These are phyloP conservation scores for Penicillium sp. DNA, from an alignment of 2,329 filamentous ascomycete species.

Conservation along the genomic window DNA sequence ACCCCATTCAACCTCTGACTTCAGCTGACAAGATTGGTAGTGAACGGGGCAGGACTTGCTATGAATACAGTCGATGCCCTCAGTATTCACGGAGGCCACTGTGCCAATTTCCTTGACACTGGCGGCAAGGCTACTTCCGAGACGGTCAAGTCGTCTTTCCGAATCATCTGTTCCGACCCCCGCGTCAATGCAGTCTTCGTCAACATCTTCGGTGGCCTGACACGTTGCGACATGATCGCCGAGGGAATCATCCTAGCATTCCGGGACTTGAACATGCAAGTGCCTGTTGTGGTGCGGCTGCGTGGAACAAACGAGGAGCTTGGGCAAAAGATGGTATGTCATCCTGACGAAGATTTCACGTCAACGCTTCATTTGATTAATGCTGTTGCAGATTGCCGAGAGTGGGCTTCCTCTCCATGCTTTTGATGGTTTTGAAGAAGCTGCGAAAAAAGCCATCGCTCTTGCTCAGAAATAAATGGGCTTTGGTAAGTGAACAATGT, in stretches of 20 bases:
- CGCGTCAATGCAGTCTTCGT: constrained; percentile 72
- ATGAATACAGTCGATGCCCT: constrained; percentile 91
- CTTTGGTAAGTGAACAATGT: not conserved
- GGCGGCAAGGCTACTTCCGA: constrained; percentile 83
- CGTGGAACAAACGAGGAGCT: constrained; percentile 72
- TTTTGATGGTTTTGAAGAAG: constrained; percentile 74
- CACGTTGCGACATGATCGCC: constrained; percentile 79
- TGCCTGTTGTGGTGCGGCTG: constrained; percentile 76
- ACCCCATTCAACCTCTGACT: not conserved
- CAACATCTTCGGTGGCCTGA: constrained; percentile 71
- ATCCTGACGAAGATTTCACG: not conserved
- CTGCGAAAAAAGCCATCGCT: constrained; percentile 63
- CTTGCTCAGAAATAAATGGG: constrained; percentile 10
- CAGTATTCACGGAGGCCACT: constrained; percentile 63
- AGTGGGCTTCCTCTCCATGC: constrained; percentile 68
- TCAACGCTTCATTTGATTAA: not conserved
- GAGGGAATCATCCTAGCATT: constrained; percentile 73
- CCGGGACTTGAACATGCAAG: constrained; percentile 62
- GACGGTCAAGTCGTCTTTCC: constrained; percentile 76
- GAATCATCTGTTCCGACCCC: constrained; percentile 68
- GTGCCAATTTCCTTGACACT: constrained; percentile 85
- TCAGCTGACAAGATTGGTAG: constrained; percentile 34
- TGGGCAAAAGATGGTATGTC: constrained; percentile 62
- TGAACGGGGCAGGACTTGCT: constrained; percentile 85
- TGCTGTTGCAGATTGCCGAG: constrained; percentile 54